Evolutionary conservation across 495 filamentous ascomycete species (phyloP).

Genomic region (Penicillium paradoxum): DNA sequence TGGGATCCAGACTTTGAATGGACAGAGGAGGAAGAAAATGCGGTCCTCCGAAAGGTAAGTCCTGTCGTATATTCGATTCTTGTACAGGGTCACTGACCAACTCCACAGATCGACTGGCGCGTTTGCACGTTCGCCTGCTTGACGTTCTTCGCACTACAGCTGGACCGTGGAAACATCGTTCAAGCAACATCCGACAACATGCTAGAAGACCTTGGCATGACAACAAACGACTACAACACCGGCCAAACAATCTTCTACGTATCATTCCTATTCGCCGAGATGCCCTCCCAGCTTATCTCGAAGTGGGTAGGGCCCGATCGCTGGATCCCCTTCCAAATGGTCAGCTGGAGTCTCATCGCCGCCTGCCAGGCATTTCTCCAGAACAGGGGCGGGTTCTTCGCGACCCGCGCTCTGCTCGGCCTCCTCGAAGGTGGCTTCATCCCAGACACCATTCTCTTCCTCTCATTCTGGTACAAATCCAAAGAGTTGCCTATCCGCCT

Average conservation of each 20-base stretch:
- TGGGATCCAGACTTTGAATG: slow-evolving; percentile 71
- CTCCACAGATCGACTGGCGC: slow-evolving; percentile 46
- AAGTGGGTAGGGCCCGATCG: slow-evolving; percentile 75
- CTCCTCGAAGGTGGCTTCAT: slow-evolving; percentile 73
- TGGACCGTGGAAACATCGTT: slow-evolving; percentile 71
- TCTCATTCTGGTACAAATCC: slow-evolving; percentile 73
- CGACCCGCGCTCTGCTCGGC: slow-evolving; percentile 61
- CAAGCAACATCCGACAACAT: slow-evolving; percentile 71
- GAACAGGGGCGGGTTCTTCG: slow-evolving; percentile 57
- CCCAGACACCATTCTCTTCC: slow-evolving; percentile 55
- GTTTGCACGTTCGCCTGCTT: slow-evolving; percentile 64
- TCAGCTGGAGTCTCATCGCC: slow-evolving; percentile 71
- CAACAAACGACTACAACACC: slow-evolving; percentile 73
- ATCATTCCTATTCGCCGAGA: slow-evolving; percentile 61
- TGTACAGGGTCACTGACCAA: neutral
- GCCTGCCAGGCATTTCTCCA: slow-evolving; percentile 60
- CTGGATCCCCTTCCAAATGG: slow-evolving; percentile 82
- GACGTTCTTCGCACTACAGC: slow-evolving; percentile 79
- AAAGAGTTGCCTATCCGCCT: slow-evolving; percentile 63
- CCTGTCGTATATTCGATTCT: neutral
- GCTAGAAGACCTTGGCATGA: slow-evolving; percentile 54
- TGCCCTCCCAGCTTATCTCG: slow-evolving; percentile 68
- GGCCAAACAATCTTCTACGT: slow-evolving; percentile 70
- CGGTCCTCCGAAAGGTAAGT: slow-evolving; percentile 59
- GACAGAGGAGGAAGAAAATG: slow-evolving; percentile 64